Evolutionary conservation across 192 early-diverging fungal species (phyloP).

Genomic region (Linnemannia hyalina): DNA sequence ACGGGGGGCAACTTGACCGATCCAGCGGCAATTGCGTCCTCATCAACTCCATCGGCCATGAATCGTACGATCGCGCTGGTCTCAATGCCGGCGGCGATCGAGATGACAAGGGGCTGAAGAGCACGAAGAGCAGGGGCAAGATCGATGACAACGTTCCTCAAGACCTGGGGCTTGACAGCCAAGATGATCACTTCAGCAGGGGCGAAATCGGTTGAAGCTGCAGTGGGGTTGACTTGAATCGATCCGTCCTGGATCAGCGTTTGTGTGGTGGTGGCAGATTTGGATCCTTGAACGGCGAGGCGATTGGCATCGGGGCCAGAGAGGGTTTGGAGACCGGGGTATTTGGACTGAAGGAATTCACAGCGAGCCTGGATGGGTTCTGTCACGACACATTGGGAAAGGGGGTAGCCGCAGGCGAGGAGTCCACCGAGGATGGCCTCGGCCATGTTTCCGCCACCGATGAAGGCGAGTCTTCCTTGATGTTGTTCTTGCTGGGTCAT

Average conservation of each 20-base stretch:
- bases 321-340: constrained; percentile 66
- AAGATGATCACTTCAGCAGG: constrained; percentile 83
- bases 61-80: constrained; percentile 81
- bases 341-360: constrained; percentile 74
- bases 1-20: constrained; percentile 56
- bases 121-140: constrained; percentile 64
- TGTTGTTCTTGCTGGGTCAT: constrained; percentile 42
- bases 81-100: constrained; percentile 93
- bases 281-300: constrained; percentile 41
- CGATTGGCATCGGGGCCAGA: constrained; percentile 38
- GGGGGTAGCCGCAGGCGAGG: constrained; percentile 80
- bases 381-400: constrained; percentile 79
- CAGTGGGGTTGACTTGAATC: constrained; percentile 39
- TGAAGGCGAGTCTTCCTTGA: constrained; percentile 70
- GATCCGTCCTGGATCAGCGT: constrained; percentile 66
- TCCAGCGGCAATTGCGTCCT: neutral
- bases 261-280: constrained; percentile 61
- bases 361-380: constrained; percentile 82
- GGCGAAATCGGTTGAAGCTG: constrained; percentile 25
- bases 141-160: constrained; percentile 77
- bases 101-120: constrained; percentile 79
- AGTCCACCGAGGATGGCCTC: constrained; percentile 94
- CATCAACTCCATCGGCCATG: constrained; percentile 60
- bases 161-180: constrained; percentile 94
- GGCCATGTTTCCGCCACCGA: constrained; percentile 98